Conservation (phyloP, 2,329 filamentous ascomycete genomes). For the Epichloe coenophiala region DNA sequence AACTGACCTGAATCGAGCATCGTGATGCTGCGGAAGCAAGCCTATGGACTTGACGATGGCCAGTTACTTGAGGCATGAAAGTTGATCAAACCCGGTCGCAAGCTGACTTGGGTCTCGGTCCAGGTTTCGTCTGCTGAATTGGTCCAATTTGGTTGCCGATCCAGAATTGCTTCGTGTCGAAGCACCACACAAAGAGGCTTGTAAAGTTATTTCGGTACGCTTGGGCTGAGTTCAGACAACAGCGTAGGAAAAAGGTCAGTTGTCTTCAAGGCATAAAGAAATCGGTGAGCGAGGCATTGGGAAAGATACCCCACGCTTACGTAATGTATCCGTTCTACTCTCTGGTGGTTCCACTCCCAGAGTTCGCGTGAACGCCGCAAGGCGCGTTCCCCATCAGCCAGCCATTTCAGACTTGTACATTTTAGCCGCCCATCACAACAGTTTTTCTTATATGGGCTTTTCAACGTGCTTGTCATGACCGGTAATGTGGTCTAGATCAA, state of each 20-base stretch:
- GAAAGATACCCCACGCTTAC: not conserved
- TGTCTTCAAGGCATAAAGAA: too few relatives aligned
- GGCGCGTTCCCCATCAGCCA: not conserved
- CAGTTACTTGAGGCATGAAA: slow-evolving; percentile 5
- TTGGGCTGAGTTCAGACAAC: too few relatives aligned
- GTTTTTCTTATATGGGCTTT: not conserved
- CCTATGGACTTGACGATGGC: slow-evolving; percentile 37
- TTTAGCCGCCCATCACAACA: not conserved
- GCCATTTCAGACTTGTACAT: too few relatives aligned
- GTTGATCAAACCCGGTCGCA: too few relatives aligned
- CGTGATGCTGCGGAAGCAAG: slow-evolving; percentile 40
- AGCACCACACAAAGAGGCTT: too few relatives aligned
- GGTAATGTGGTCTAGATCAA: not conserved
- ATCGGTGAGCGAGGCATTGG: too few relatives aligned
- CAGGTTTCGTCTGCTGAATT: not conserved
- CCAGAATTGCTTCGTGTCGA: too few relatives aligned
- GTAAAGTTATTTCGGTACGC: too few relatives aligned
- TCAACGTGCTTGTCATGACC: not conserved
- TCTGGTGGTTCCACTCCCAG: not conserved
- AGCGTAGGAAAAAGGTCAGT: too few relatives aligned
- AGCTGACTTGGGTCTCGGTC: not conserved
- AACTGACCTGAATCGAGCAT: slow-evolving; percentile 39
- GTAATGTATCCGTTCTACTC: not conserved
- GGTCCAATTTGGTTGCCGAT: too few relatives aligned
- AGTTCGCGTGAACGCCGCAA: not conserved